Evolutionary conservation across 164 flowering plant genomes (phyloP).

Genomic region (Nymphaea thermarum): DNA sequence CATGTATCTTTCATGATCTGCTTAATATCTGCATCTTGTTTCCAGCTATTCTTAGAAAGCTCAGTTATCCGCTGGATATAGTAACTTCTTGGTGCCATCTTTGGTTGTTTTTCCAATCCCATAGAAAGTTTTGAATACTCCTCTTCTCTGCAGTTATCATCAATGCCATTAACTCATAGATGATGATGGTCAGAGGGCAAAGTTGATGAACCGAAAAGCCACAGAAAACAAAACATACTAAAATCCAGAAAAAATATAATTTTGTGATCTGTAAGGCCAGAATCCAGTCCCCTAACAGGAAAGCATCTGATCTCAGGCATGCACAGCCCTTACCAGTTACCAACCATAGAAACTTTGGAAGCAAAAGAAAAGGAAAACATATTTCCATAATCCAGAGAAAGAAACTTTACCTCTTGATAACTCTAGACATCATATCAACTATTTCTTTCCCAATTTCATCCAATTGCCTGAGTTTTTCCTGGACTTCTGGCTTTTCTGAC

Average conservation of each 20-base stretch:
- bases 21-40: slow-evolving; percentile 69
- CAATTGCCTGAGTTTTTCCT: slow-evolving; percentile 32
- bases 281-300: background rate
- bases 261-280: background rate
- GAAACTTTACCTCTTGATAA: slow-evolving; percentile 34
- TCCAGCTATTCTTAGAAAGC: slow-evolving; percentile 80
- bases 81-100: slow-evolving; percentile 45
- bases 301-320: background rate
- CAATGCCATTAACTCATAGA: background rate
- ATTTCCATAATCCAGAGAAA: background rate
- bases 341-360: background rate
- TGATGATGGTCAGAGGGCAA: background rate
- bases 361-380: background rate
- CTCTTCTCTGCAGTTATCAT: slow-evolving; percentile 33
- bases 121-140: slow-evolving; percentile 38
- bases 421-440: slow-evolving; percentile 32
- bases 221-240: too few species aligned
- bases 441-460: slow-evolving; percentile 34
- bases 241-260: background rate
- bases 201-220: too few species aligned
- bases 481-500: slow-evolving; percentile 21
- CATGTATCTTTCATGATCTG: slow-evolving; percentile 63
- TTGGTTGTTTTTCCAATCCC: slow-evolving; percentile 53
- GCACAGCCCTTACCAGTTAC: background rate
- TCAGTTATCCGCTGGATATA: slow-evolving; percentile 58